Conservation (phyloP, 225 moss, liverwort and hornwort species). For the Anthoceros angustus region DNA sequence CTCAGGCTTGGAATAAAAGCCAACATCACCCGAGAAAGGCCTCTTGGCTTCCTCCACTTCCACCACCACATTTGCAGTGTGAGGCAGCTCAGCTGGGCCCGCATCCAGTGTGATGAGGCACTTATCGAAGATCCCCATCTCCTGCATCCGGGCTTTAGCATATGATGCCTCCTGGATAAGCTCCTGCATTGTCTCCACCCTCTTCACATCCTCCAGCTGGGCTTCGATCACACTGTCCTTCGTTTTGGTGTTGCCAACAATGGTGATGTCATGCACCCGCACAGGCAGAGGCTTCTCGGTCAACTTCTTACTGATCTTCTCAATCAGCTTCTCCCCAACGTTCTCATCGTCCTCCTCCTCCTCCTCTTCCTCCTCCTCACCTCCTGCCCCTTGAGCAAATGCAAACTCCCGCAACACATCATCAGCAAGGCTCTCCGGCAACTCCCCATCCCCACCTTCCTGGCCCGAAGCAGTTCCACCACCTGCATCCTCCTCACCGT, state of each 20-base stretch:
- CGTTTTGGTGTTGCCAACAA: conserved; percentile 76
- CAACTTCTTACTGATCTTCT: conserved; percentile 75
- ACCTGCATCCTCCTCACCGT: too few relatives aligned
- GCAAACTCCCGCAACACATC: background rate
- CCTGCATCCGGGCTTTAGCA: conserved; percentile 74
- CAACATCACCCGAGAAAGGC: conserved; percentile 89
- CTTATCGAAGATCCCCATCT: conserved; percentile 81
- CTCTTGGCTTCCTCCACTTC: conserved; percentile 85
- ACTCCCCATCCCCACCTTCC: background rate
- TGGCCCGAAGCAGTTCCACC: background rate
- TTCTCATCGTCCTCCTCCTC: conserved; percentile 23
- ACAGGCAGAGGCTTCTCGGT: conserved; percentile 55
- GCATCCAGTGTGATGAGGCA: conserved; percentile 95
- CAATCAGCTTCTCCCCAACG: conserved; percentile 44
- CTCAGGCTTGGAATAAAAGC: conserved; percentile 94
- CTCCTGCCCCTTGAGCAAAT: background rate
- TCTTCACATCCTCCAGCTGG: conserved; percentile 67
- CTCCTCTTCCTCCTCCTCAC: conserved; percentile 10
- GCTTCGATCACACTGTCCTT: conserved; percentile 89
- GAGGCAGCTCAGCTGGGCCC: conserved; percentile 79
- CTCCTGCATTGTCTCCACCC: conserved; percentile 84
- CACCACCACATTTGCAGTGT: conserved; percentile 90
- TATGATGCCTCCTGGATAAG: conserved; percentile 77
- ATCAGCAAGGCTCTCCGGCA: background rate
- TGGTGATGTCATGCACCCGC: conserved; percentile 76